phyloP scores from a whole-genome alignment of 2,329 filamentous ascomycete species.

The Davidsoniella australis region DNA sequence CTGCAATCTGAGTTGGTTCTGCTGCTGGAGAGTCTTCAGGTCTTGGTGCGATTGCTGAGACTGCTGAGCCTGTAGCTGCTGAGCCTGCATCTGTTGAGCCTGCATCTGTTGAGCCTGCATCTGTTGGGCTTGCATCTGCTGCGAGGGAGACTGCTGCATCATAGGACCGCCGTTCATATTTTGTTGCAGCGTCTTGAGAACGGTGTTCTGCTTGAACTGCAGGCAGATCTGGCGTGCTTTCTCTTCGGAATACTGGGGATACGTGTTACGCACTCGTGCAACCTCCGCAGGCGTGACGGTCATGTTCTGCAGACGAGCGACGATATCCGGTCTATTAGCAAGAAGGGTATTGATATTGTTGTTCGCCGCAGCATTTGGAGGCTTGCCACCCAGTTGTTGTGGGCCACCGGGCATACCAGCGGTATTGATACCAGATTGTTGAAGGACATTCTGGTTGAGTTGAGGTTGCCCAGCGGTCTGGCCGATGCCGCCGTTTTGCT shows the following conservation, averaged over 20 bases:
- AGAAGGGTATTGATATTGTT: background rate
- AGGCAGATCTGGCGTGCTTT: background rate
- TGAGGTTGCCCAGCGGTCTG: constrained; percentile 6
- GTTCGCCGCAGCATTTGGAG: background rate
- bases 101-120: constrained; percentile 22
- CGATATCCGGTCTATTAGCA: background rate
- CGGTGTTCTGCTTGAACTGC: background rate
- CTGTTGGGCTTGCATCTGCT: constrained; percentile 20
- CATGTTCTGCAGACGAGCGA: background rate
- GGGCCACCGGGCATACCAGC: background rate
- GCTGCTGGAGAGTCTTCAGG: constrained; percentile 15
- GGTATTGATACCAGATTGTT: background rate
- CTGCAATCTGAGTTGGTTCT: constrained; percentile 3
- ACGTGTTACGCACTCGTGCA: background rate
- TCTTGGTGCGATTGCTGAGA: constrained; percentile 16
- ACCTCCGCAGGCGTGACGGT: background rate
- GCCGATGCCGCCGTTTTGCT: constrained; percentile 7
- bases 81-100: constrained; percentile 21
- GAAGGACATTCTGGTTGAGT: constrained; percentile 13
- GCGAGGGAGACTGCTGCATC: background rate
- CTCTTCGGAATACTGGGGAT: background rate
- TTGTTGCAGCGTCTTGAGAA: constrained; percentile 19
- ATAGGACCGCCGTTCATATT: background rate
- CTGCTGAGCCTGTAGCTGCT: constrained; percentile 19
- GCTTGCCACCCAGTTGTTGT: background rate